phyloP scores from a whole-genome alignment of 208 protist genomes.

The Trypanosoma theileri region DNA sequence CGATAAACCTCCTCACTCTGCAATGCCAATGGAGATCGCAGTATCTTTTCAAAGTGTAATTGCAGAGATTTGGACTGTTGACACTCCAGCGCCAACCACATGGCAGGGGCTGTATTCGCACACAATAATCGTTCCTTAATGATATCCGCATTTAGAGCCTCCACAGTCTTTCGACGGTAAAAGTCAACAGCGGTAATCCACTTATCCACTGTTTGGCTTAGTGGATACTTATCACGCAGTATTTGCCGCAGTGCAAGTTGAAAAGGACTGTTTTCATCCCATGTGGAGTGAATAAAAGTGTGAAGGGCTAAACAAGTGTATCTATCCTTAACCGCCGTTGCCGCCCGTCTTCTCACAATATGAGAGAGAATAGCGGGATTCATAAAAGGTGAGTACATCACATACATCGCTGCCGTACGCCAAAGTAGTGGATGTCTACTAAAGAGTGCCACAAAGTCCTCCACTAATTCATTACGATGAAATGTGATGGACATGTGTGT shows the following conservation, averaged over 20 bases:
- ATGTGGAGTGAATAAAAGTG: slow-evolving; percentile 50
- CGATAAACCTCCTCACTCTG: slow-evolving; percentile 37
- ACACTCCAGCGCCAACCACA: slow-evolving; percentile 74
- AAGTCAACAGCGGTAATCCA: slow-evolving; percentile 64
- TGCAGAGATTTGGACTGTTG: slow-evolving; percentile 48
- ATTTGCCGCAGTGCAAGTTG: slow-evolving; percentile 43
- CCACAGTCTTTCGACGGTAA: slow-evolving; percentile 40
- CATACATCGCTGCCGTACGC: slow-evolving; percentile 60
- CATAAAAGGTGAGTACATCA: slow-evolving; percentile 66
- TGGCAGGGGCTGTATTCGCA: slow-evolving; percentile 41
- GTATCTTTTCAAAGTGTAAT: slow-evolving; percentile 39
- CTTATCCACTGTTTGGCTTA: slow-evolving; percentile 44
- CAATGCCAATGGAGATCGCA: slow-evolving; percentile 39
- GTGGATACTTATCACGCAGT: slow-evolving; percentile 38
- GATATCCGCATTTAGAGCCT: slow-evolving; percentile 42
- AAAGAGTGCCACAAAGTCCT: slow-evolving; percentile 56
- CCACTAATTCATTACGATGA: slow-evolving; percentile 53
- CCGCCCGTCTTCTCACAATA: slow-evolving; percentile 34
- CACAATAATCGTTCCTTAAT: slow-evolving; percentile 38
- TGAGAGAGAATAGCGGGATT: slow-evolving; percentile 54
- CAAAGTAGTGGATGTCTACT: slow-evolving; percentile 44
- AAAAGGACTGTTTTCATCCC: slow-evolving; percentile 43
- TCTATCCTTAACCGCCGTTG: slow-evolving; percentile 37
- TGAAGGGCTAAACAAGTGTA: slow-evolving; percentile 38
- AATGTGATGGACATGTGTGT: slow-evolving; percentile 56